Evolutionary conservation across 2,329 filamentous ascomycete genomes (phyloP).

Genomic region (Tolypocladium paradoxum): DNA sequence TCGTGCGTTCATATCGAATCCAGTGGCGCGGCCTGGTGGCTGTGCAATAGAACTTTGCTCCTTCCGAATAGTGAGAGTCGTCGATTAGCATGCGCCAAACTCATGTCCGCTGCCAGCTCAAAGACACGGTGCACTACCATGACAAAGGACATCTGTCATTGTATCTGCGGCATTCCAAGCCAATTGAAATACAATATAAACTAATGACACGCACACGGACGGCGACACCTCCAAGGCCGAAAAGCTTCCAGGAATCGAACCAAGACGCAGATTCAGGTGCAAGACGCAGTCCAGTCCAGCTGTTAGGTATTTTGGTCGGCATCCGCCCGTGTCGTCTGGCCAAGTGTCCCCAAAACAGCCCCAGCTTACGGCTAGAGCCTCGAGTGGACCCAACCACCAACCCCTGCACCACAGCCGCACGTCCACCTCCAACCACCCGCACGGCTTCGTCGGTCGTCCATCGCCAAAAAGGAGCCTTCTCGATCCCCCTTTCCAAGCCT

Average conservation of each 20-base stretch:
- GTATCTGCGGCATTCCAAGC: background rate
- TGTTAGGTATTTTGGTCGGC: background rate
- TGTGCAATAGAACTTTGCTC: no score
- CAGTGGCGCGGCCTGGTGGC: no score
- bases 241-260: background rate
- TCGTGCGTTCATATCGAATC: no score
- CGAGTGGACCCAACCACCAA: background rate
- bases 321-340: no score
- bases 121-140: no score
- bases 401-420: background rate
- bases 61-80: no score
- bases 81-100: no score
- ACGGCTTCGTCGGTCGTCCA: conserved; percentile 3
- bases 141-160: background rate
- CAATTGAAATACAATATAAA: no score
- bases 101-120: no score
- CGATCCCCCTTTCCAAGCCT: background rate
- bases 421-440: background rate
- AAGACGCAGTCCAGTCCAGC: background rate
- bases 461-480: conserved; percentile 2
- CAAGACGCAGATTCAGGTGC: background rate
- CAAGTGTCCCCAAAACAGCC: background rate
- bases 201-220: background rate
- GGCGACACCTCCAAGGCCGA: background rate
- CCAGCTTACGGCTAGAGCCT: background rate